These are phyloP conservation scores for Adansonia grandidieri DNA, from an alignment of 441 rosid species.

Conservation along the genomic window DNA sequence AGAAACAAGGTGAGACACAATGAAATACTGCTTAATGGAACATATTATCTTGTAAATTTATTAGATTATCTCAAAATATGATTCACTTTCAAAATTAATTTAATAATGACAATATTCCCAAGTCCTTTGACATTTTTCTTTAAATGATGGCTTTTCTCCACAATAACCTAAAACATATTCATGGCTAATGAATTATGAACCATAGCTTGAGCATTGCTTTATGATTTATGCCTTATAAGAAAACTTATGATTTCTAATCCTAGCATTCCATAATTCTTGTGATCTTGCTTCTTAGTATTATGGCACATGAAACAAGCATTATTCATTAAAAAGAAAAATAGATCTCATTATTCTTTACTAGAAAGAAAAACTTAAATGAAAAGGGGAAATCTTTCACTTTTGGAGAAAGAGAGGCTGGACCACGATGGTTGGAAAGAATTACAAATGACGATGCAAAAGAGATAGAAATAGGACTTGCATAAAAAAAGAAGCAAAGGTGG, in stretches of 20 bases:
- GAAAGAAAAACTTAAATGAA: too few species aligned
- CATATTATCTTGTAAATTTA: background rate
- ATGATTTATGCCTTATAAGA: background rate
- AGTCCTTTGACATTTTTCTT: background rate
- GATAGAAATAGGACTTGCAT: too few species aligned
- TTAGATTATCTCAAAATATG: slow-evolving; percentile 19
- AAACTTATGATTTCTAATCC: background rate
- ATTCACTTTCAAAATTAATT: background rate
- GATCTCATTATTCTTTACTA: too few species aligned
- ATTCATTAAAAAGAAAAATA: background rate
- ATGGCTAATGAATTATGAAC: background rate
- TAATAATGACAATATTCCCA: background rate
- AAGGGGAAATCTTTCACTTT: too few species aligned
- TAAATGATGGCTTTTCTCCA: slow-evolving; percentile 2
- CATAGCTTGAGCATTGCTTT: background rate
- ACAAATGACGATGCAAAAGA: too few species aligned
- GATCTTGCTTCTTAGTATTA: background rate
- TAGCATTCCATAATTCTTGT: slow-evolving; percentile 4
- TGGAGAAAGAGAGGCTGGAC: too few species aligned
- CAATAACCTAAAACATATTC: slow-evolving; percentile 22
- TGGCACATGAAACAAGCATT: slow-evolving; percentile 1
- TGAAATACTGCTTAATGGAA: slow-evolving; percentile 19
- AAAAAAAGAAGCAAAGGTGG: too few species aligned
- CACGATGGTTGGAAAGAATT: too few species aligned
- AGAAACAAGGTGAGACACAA: too few species aligned